phyloP scores from a whole-genome alignment of 2,329 filamentous ascomycete genomes.

The Cladosporium sp. region DNA sequence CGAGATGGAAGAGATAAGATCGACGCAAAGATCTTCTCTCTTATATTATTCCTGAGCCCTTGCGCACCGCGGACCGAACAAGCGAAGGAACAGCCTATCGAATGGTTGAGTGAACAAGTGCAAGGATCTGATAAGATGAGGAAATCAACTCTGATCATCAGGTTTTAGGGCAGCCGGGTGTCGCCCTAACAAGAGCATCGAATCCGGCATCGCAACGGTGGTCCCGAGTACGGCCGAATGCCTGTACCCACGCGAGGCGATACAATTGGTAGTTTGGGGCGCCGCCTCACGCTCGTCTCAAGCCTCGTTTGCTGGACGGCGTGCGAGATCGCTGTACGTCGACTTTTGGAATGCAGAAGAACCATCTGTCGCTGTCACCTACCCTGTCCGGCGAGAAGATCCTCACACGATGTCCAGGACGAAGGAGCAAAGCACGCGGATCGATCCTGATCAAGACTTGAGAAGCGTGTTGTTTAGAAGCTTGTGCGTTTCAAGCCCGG shows the following conservation, averaged over 20 bases:
- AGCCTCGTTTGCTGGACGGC: background rate
- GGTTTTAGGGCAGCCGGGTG: background rate
- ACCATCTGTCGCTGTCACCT: background rate
- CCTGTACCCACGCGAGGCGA: background rate
- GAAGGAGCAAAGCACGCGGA: background rate
- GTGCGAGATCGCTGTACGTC: background rate
- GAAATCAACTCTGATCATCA: background rate
- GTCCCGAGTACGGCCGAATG: background rate
- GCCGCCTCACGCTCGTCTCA: background rate
- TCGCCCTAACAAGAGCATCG: background rate
- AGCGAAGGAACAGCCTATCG: slow-evolving; percentile 9
- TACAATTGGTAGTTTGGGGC: background rate
- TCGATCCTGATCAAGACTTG: background rate
- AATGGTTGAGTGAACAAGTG: background rate
- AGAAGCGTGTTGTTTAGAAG: background rate
- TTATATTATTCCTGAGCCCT: background rate
- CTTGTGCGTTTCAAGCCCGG: slow-evolving; percentile 1
- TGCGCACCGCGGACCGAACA: background rate
- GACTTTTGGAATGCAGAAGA: background rate
- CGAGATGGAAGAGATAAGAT: background rate
- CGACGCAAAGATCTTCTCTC: background rate
- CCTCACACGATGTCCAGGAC: background rate
- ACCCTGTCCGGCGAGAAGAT: background rate
- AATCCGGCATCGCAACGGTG: background rate
- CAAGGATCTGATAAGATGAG: slow-evolving; percentile 19